Percentiles rank a stretch among this genome's conserved stretches.
Conservation (phyloP, 2,329 filamentous ascomycete genomes). For the Teratosphaeria nubilosa region DNA sequence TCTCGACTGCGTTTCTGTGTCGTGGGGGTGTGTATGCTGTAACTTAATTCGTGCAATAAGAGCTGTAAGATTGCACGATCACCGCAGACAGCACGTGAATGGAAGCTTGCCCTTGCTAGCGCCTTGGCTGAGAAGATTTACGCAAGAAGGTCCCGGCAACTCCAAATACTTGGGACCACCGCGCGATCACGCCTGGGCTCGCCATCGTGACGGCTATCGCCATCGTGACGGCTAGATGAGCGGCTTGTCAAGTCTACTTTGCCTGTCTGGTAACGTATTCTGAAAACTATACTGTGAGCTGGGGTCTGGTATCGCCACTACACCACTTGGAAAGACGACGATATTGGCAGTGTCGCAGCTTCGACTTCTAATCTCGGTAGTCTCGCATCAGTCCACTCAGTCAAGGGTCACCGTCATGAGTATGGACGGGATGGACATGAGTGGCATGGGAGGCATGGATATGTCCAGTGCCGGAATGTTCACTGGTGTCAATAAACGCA, state of each 20-base stretch:
- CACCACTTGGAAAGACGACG: too few relatives aligned
- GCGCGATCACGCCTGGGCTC: not conserved
- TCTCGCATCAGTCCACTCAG: not conserved
- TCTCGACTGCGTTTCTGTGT: not conserved
- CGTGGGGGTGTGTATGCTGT: not conserved
- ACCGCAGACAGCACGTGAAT: not conserved
- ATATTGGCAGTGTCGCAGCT: not conserved
- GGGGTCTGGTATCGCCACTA: not conserved
- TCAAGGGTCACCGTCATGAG: not conserved
- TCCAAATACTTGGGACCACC: not conserved
- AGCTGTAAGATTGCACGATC: not conserved
- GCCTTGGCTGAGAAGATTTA: constrained; percentile 7
- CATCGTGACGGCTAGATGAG: not conserved
- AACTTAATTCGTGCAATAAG: not conserved
- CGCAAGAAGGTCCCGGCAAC: not conserved
- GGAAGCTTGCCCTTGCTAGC: not conserved
- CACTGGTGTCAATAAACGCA: constrained; percentile 13
- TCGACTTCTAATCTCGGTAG: not conserved
- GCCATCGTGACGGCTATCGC: not conserved
- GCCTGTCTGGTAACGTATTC: not conserved
- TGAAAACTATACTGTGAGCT: not conserved
- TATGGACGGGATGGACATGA: constrained; percentile 15
- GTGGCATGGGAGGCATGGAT: constrained; percentile 15
- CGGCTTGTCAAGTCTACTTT: not conserved
- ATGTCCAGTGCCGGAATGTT: constrained; percentile 19